Conservation (phyloP, 1,284 basidiomycete species). For the Ganoderma leucocontextum region DNA sequence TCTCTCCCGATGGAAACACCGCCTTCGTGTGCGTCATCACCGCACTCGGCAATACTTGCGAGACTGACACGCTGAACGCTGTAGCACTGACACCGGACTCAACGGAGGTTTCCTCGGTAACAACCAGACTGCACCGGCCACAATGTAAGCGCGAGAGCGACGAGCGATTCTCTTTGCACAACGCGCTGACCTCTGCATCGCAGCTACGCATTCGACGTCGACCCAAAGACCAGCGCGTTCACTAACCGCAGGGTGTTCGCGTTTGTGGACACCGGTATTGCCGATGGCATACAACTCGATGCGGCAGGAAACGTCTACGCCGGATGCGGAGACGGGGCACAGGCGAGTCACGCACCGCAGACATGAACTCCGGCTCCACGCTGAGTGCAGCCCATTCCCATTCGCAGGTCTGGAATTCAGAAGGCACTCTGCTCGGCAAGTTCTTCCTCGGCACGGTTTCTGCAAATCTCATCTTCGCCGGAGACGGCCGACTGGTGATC, state of each 20-base stretch:
- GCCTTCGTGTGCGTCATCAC: constrained; percentile 66
- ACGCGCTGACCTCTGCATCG: not conserved
- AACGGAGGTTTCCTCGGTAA: constrained; percentile 57
- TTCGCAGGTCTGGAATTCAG: constrained; percentile 65
- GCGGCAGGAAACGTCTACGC: constrained; percentile 73
- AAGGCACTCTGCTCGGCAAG: constrained; percentile 76
- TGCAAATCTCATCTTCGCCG: constrained; percentile 77
- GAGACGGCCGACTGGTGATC: constrained; percentile 69
- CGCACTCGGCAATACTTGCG: not conserved
- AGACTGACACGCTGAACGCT: not conserved
- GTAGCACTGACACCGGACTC: constrained; percentile 63
- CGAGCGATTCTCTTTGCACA: too few species aligned
- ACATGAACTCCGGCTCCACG: not conserved
- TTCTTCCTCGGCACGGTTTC: constrained; percentile 68
- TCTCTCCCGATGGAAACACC: constrained; percentile 68
- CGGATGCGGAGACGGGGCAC: constrained; percentile 77
- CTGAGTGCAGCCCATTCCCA: not conserved
- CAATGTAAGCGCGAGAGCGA: constrained; percentile 57
- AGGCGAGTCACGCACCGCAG: constrained; percentile 48
- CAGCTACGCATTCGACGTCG: constrained; percentile 80
- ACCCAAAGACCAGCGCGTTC: constrained; percentile 62
- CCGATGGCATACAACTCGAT: constrained; percentile 68
- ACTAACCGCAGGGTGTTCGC: constrained; percentile 77
- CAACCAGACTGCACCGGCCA: constrained; percentile 71
- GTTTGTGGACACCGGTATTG: constrained; percentile 69